Base-by-base conservation (phyloP, 2,329 filamentous ascomycete species). In the Arthrocladium fulminans region DNA sequence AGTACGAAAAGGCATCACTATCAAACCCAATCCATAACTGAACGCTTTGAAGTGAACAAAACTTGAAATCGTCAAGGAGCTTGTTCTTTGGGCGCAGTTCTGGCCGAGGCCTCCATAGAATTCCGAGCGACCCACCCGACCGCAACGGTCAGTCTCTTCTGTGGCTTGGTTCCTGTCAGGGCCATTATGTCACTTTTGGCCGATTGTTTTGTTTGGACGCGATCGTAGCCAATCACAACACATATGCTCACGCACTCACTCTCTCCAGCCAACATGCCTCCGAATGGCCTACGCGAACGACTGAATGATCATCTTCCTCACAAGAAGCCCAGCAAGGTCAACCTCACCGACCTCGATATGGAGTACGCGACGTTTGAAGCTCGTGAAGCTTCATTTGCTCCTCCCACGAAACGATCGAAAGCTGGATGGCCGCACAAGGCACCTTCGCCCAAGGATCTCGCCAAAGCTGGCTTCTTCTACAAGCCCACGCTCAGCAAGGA, bases 391-490 rank as follows among this genome's bases (percentile, higher is more conserved):
- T 90, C 88, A 9, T 98, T 97, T 65, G 76, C 84, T 44, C 73
- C 72, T 47, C 67, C 78, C 2, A 76, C 73, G 42, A 72, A 79
- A 52, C 76, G 75, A 58, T 75, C 76, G 52, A 76, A 77, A 61
- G 72, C 70, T 62, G 46, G 67, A 64, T 98, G 92, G 92, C 88
- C 90, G 19, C 87, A 95, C 65, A 74, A 77, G 54, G 74, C 69
- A 23, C 79, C 86, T 1, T 72, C 79, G 1, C 74, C 83, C 10
- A 74, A 79, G 56, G 77, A 83, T 85, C 82, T 98, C 59, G 90
- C 92, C 3, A 81, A 79, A 61, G 90, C 92, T 49, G 92, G 92
- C 30, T 95, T 98, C 70, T 92, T 84, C 69, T 97, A 87, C 69
- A 79, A 82, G 52, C 90, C 92, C 1, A 80, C 78, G 12, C 73